Evolutionary conservation across 495 filamentous ascomycete species (phyloP).

Genomic region (Glutinoglossum americanum): DNA sequence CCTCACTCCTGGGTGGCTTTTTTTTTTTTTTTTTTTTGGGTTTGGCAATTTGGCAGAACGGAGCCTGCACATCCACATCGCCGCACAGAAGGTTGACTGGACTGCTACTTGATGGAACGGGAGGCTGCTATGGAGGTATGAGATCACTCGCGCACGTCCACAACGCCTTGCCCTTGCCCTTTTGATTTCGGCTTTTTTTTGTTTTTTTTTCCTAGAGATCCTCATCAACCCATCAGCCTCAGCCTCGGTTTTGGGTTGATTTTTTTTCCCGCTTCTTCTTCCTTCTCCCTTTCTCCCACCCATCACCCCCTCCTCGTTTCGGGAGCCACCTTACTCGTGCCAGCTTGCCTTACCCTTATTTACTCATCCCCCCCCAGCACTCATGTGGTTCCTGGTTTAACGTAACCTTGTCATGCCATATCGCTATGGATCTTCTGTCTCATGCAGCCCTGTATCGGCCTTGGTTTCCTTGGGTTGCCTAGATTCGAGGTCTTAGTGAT

Average conservation of each 20-base stretch:
- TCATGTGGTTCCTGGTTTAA: neutral
- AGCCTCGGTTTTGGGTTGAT: neutral
- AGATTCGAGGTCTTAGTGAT: neutral
- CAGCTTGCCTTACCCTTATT: neutral
- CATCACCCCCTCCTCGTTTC: neutral
- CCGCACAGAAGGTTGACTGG: no score
- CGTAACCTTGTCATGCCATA: neutral
- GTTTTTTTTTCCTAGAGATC: no score
- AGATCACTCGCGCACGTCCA: neutral
- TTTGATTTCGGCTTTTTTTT: neutral
- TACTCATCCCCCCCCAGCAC: neutral
- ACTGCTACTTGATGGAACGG: neutral
- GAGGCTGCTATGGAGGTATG: neutral
- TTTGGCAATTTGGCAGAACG: no score
- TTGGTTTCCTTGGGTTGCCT: neutral
- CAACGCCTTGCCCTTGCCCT: no score
- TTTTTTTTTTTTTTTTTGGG: no score
- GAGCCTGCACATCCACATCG: no score
- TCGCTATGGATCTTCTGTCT: neutral
- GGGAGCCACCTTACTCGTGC: neutral
- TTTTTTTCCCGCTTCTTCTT: neutral
- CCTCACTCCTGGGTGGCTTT: neutral
- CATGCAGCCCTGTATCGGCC: conserved; percentile 3
- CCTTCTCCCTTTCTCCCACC: neutral
- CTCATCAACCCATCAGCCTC: neutral